phyloP scores from a whole-genome alignment of 306 rosid genomes.

The Castanospermum australe region DNA sequence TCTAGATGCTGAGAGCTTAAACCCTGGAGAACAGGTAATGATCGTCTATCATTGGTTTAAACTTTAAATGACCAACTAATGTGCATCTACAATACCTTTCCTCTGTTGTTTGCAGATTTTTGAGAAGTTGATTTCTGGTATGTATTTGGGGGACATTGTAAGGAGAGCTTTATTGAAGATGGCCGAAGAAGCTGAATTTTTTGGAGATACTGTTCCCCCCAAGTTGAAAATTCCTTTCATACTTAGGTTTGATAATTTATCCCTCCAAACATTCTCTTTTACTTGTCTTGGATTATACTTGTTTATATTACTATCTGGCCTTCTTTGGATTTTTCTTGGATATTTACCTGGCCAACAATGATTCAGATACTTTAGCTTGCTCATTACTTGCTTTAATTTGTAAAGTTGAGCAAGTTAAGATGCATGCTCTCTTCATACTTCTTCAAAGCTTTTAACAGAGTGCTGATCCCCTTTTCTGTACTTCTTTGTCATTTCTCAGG shows the following conservation, averaged over 20 bases:
- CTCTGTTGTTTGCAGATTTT: slow-evolving; percentile 62
- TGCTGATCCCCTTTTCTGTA: not conserved
- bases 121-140: slow-evolving; percentile 94
- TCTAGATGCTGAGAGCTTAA: slow-evolving; percentile 77
- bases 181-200: slow-evolving; percentile 92
- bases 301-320: not conserved
- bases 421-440: not conserved
- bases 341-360: slow-evolving; percentile 9
- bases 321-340: not conserved
- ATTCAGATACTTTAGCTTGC: not conserved
- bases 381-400: not conserved
- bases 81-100: slow-evolving; percentile 22
- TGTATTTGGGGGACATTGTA: slow-evolving; percentile 92
- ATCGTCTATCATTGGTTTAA: slow-evolving; percentile 4
- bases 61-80: not conserved
- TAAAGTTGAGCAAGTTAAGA: not conserved
- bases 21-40: slow-evolving; percentile 95
- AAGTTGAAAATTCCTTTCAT: slow-evolving; percentile 76
- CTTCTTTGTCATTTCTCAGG: not conserved
- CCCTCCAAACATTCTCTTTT: not conserved
- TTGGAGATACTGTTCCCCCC: slow-evolving; percentile 81
- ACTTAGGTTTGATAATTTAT: slow-evolving; percentile 56
- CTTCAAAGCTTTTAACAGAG: not conserved
- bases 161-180: slow-evolving; percentile 76
- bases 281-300: not conserved